Evolutionary conservation across 495 filamentous ascomycete genomes (phyloP), one percentile per base, ranked within the genome.

Genomic region (Talaromyces adpressus): DNA sequence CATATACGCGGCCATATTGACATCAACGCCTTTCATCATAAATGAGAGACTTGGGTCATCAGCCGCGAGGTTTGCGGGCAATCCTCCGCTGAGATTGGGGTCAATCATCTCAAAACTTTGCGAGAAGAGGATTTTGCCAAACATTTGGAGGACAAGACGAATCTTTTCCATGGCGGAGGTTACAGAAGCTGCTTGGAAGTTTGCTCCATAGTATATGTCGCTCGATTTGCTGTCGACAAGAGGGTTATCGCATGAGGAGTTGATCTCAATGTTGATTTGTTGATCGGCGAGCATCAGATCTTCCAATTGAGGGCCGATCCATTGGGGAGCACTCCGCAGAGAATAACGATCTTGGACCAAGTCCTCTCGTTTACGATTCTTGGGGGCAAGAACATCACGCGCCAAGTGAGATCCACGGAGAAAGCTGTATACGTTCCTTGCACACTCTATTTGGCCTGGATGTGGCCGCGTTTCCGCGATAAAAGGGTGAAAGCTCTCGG

Each of bases 81-180:
- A 72, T 1, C 83, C 84, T 54, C 81, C 78, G 71, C 77, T 86
- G 18, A 78, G 75, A 6, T 63, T 66, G 16, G 77, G 75, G 67
- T 87, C 81, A 64, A 87, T 79, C 56, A 87, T 70, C 67, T 88
- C 85, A 2, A 80, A 77, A 32, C 75, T 73, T 66, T 88, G 85
- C 2, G 78, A 70, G 62, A 82, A 87, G n/a, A 87, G 68, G 66
- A 88, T 74, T 23, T 79, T 74, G n/a, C 84, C 85, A 14, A 87
- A 71, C 67, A 79, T 84, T 66, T 86, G 82, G 27, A 86, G 65
- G 0, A 76, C 77, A 3, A 70, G 57, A 7, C 83, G 75, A 0
- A 79, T 79, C 67, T 87, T 88, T 62, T 88, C 85, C 81, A 85
- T 86, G 5, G 85, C 81, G 4, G 83, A 82, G 0, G 85, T 86